A percentile compares a stretch with the other conserved stretches of the same genome.
Conservation (phyloP, 2,329 filamentous ascomycete species). For the Metarhizium anisopliae region DNA sequence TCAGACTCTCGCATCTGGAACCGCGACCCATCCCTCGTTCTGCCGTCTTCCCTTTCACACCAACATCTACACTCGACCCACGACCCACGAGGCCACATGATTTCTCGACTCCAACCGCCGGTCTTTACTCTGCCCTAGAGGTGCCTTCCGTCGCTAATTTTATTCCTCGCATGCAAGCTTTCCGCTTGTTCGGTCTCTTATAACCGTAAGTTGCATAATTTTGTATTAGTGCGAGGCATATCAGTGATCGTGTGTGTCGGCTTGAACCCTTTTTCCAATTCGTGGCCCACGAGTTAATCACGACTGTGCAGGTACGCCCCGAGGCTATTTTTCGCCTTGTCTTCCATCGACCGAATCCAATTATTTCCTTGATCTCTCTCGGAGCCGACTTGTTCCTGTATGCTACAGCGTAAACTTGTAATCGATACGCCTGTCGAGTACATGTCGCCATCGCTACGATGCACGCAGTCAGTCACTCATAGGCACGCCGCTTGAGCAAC, state of each 20-base stretch:
- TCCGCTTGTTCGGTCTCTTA: conserved; percentile 1
- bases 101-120: conserved; percentile 2
- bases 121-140: neutral
- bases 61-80: conserved; percentile 15
- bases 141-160: neutral
- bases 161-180: conserved; percentile 2
- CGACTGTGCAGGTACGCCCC: neutral
- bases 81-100: conserved; percentile 9
- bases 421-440: conserved; percentile 1
- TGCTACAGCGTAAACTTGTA: neutral
- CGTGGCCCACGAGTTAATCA: neutral
- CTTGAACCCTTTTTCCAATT: neutral
- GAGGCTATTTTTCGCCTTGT: neutral
- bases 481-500: conserved; percentile 6
- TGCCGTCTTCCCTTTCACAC: conserved; percentile 12
- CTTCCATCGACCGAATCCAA: neutral
- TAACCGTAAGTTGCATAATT: conserved; percentile 4
- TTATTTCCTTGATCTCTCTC: neutral
- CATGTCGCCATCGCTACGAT: conserved; percentile 11
- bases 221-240: conserved; percentile 8
- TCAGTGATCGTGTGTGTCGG: neutral
- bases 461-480: conserved; percentile 10
- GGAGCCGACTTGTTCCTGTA: neutral
- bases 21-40: conserved; percentile 17
- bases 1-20: conserved; percentile 10